Percentiles rank a stretch among this genome's conserved stretches.
phyloP scores from a whole-genome alignment of 305 asterid species.

The Fraxinus angustifolia region DNA sequence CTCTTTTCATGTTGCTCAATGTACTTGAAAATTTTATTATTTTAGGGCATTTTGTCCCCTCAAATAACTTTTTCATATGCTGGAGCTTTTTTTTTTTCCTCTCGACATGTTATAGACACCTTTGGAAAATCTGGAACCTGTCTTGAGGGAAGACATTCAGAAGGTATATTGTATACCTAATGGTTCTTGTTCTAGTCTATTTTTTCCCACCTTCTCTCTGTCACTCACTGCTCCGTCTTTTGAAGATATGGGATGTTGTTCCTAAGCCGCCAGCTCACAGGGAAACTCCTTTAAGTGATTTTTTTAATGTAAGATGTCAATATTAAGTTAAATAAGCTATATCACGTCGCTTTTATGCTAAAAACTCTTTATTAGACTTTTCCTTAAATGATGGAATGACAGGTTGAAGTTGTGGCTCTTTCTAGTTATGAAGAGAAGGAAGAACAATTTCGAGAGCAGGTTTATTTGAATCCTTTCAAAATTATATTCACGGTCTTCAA shows the following conservation, averaged over 20 bases:
- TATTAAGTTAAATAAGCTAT: constrained; percentile 17
- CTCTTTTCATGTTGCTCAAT: constrained; percentile 14
- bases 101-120: constrained; percentile 60
- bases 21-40: not conserved
- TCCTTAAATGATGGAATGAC: constrained; percentile 27
- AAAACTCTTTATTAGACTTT: not conserved
- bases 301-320: not conserved
- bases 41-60: constrained; percentile 16
- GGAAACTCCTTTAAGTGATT: constrained; percentile 7
- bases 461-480: constrained; percentile 27
- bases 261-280: constrained; percentile 8
- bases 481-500: constrained; percentile 8
- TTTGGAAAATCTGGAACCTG: constrained; percentile 94
- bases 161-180: constrained; percentile 46
- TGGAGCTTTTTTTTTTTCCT: constrained; percentile 8
- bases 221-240: constrained; percentile 15
- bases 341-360: not conserved
- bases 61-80: not conserved
- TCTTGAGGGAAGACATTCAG: constrained; percentile 93
- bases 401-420: constrained; percentile 90
- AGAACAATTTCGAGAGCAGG: constrained; percentile 90
- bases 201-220: constrained; percentile 21
- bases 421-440: constrained; percentile 89
- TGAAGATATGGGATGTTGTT: constrained; percentile 34
- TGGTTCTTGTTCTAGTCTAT: constrained; percentile 6